phyloP scores from a whole-genome alignment of 2,329 filamentous ascomycete genomes.

The Dothidotthia symphoricarpi region DNA sequence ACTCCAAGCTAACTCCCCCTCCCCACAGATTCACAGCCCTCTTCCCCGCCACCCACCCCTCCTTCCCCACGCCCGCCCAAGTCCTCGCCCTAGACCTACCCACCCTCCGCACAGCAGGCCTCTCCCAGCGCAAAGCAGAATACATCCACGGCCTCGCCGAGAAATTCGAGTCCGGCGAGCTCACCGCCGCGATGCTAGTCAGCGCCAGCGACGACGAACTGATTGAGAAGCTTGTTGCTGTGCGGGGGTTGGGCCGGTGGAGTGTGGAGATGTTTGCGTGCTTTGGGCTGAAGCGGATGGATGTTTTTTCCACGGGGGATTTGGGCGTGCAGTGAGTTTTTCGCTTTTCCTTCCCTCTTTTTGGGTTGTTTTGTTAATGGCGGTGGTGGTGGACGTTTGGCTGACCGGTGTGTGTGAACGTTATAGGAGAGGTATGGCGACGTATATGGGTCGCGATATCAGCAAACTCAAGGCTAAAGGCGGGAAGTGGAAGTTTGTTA shows the following conservation, averaged over 20 bases:
- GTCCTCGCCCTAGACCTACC: constrained; percentile 63
- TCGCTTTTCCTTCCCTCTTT: constrained; percentile 1
- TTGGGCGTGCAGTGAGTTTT: constrained; percentile 75
- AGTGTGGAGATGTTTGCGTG: constrained; percentile 90
- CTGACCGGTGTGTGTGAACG: too few species aligned
- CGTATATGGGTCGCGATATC: constrained; percentile 79
- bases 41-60: constrained; percentile 53
- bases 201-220: constrained; percentile 83
- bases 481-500: constrained; percentile 76
- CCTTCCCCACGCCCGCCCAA: constrained; percentile 74
- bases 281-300: constrained; percentile 90
- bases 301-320: constrained; percentile 91
- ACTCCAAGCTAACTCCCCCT: constrained; percentile 80
- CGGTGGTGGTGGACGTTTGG: too few species aligned
- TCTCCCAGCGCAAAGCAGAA: constrained; percentile 93
- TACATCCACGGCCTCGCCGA: constrained; percentile 84
- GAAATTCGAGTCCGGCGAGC: constrained; percentile 73
- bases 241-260: constrained; percentile 85
- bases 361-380: neutral
- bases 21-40: constrained; percentile 58
- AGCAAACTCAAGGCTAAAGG: constrained; percentile 74
- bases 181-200: constrained; percentile 73
- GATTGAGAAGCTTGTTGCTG: constrained; percentile 75
- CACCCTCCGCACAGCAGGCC: constrained; percentile 74
- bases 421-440: constrained; percentile 79